Base-by-base conservation (phyloP, 2,329 filamentous ascomycete genomes). In the Diaporthe ilicicola region DNA sequence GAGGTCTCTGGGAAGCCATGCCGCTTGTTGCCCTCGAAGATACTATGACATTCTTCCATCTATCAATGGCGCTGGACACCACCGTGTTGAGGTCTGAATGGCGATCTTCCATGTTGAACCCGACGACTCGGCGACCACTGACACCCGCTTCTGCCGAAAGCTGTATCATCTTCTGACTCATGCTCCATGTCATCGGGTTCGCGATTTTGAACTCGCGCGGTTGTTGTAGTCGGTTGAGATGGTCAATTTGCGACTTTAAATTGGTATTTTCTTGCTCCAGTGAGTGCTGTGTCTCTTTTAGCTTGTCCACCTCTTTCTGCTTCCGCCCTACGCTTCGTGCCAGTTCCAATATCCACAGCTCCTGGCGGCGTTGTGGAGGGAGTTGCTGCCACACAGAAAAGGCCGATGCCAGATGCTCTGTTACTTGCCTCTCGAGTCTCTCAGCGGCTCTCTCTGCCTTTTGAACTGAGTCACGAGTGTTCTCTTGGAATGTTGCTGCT, bases 321-420 rank as follows among this genome's bases (percentile, higher is more conserved):
- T 87, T 89, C 69, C 85, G 81, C 7, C 88, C 88, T 1, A 91
- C 83, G 37, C 85, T 84, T n/a, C 90, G 83, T 0, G 90, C 90
- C 48, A 92, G 80, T 77, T 91, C 89, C 44, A 92, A 77, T 6
- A 85, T 81, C 90, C 90, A 92, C 8, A 91, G 83, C 74, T 91
- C 88, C 32, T 84, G 84, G 66, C 88, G 86, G 27, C 88, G 85
- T 44, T 88, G 86, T 2, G 79, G 74, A 0, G 90, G 81, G 32
- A 96, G 84, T 1, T 84, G 84, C 65, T 89, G 89, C 95, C 95
- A 98, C 51, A 93, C 91, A 8, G 88, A 86, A 78, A 91, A 97
- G 0, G 93, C 91, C 17, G 91, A 89, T n/a, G 92, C 88, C 7
- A 97, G 80, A 78, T 98, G 95, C 70, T 92, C 87, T 50, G 88